A percentile compares a stretch with the other conserved stretches of the same genome.
Evolutionary conservation across 148 eudicot genomes (phyloP).

Genomic region (Fagopyrum esculentum): DNA sequence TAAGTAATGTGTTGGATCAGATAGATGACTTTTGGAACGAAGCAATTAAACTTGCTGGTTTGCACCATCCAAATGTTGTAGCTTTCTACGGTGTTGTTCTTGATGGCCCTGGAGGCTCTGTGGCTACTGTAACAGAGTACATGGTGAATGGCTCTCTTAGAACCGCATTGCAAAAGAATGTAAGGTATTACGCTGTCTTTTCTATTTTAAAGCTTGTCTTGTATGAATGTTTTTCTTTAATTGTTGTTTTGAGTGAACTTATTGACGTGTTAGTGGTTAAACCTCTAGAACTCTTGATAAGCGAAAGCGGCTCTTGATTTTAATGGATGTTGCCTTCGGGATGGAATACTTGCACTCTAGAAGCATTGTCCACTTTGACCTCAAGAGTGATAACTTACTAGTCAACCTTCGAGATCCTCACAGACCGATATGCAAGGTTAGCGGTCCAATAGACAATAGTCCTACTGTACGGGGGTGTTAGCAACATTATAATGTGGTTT

Average conservation of each 20-base stretch:
- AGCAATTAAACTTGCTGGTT: constrained; percentile 83
- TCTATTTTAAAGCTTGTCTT: neutral
- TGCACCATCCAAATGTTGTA: constrained; percentile 95
- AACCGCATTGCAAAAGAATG: constrained; percentile 77
- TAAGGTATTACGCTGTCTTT: constrained; percentile 35
- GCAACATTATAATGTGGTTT: neutral
- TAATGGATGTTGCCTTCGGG: constrained; percentile 96
- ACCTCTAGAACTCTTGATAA: constrained; percentile 64
- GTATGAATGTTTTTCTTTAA: neutral
- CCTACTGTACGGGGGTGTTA: too few species aligned
- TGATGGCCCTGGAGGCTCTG: constrained; percentile 89
- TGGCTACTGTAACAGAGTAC: constrained; percentile 97
- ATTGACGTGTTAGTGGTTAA: neutral
- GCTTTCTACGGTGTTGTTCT: constrained; percentile 95
- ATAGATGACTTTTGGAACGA: constrained; percentile 96
- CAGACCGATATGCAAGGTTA: constrained; percentile 93
- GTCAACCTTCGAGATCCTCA: constrained; percentile 98
- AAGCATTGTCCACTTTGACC: constrained; percentile 89
- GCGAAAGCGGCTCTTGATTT: constrained; percentile 78
- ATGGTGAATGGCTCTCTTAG: constrained; percentile 96
- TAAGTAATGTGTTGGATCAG: constrained; percentile 23
- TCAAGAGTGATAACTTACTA: constrained; percentile 93
- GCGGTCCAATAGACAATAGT: too few species aligned
- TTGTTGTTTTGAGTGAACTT: neutral
- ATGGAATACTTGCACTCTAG: constrained; percentile 95